Evolutionary conservation across 139 green algal species (phyloP), one percentile per base, ranked within the genome.

Genomic region (Chloropicon primus): DNA sequence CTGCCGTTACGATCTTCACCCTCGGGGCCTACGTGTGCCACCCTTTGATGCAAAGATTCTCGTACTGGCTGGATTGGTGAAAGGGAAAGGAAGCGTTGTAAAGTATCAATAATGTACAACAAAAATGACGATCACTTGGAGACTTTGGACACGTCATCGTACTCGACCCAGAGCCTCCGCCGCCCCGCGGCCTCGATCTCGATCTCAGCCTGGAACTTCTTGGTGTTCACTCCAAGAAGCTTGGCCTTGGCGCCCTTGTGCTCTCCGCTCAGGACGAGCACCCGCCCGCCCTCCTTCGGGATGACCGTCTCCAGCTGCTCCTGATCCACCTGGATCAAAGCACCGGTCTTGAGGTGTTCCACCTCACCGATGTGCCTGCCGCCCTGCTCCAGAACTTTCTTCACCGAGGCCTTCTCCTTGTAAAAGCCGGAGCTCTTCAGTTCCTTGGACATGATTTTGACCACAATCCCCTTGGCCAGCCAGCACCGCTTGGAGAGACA

Each of bases 21-120:
- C 26, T 98, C 2, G 94, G 94, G 0, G 86, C 91, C 0, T 98
- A 98, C 82, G 85, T 92, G 27, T 82, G 77, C 17, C 94, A 98
- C 81, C 94, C 94, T 1, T 73, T 95, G 26, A 97, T 98, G 92
- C 92, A 98, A 83, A 73, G 28, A 10, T 93, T 79, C 22, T 85
- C 81, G 72, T 92, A 91, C 76, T 90, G 79, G 74, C 85, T 98
- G 21, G 84, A 89, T n/a, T 98, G 94, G 94, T 98, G 27, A 87
- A n/a, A n/a, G n/a, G n/a, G n/a, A n/a, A n/a, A n/a, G n/a, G n/a
- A n/a, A n/a, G n/a, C n/a, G n/a, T n/a, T n/a, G n/a, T n/a, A n/a
- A n/a, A n/a, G n/a, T n/a, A n/a, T n/a, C n/a, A n/a, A n/a, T n/a
- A n/a, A n/a, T n/a, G n/a, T n/a, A n/a, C n/a, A n/a, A n/a, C n/a